A percentile compares a stretch with the other conserved stretches of the same genome.
Conservation (phyloP, 2,329 filamentous ascomycete genomes). For the Aspergillus nomiae region DNA sequence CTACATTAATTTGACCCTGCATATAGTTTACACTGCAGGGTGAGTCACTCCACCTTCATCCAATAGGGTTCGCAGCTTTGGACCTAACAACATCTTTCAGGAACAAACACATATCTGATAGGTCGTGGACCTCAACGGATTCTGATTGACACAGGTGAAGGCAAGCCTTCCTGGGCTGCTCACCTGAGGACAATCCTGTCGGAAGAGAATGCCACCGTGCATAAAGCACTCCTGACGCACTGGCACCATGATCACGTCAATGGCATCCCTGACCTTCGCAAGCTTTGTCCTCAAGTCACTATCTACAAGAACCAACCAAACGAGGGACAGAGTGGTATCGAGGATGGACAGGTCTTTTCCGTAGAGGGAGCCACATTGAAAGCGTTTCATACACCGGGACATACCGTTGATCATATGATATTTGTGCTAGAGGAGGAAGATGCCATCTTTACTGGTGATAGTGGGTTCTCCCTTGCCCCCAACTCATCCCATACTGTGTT, state of each 20-base stretch:
- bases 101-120: slow-evolving; percentile 93
- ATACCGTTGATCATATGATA: slow-evolving; percentile 80
- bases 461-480: slow-evolving; percentile 30
- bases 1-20: neutral
- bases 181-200: slow-evolving; percentile 66
- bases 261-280: slow-evolving; percentile 70
- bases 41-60: slow-evolving; percentile 16
- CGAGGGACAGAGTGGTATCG: slow-evolving; percentile 54
- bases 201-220: slow-evolving; percentile 68
- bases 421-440: slow-evolving; percentile 76
- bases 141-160: slow-evolving; percentile 89
- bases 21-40: slow-evolving; percentile 62
- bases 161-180: slow-evolving; percentile 70
- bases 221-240: slow-evolving; percentile 78
- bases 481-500: neutral
- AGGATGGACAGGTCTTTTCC: slow-evolving; percentile 56
- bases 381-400: slow-evolving; percentile 71
- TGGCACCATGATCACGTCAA: slow-evolving; percentile 88
- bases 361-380: slow-evolving; percentile 62
- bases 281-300: slow-evolving; percentile 62
- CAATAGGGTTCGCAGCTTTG: neutral
- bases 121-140: slow-evolving; percentile 73
- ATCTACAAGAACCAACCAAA: slow-evolving; percentile 69
- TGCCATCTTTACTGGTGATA: slow-evolving; percentile 86
- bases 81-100: slow-evolving; percentile 32